Evolutionary conservation across 768 basidiomycete genomes (phyloP).

Genomic region (Trametes punicea): DNA sequence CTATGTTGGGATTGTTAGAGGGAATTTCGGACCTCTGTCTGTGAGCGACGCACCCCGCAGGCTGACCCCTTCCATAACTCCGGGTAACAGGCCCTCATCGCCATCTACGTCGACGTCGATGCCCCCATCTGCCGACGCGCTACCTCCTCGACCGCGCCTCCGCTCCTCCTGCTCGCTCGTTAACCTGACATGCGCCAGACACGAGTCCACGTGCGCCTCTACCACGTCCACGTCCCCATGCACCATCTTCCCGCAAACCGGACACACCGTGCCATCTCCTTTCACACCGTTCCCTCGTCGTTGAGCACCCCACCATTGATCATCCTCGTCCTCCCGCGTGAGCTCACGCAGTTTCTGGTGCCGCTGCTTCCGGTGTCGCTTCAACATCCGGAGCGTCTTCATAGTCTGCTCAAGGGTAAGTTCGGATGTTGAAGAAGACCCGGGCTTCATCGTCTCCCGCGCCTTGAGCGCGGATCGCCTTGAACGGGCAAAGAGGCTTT

Average conservation of each 20-base stretch:
- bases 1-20: constrained; percentile 31
- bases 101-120: constrained; percentile 44
- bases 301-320: constrained; percentile 20
- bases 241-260: constrained; percentile 58
- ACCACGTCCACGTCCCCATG: constrained; percentile 69
- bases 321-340: constrained; percentile 58
- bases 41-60: constrained; percentile 30
- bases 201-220: constrained; percentile 80
- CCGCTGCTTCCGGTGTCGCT: constrained; percentile 66
- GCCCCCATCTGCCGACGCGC: constrained; percentile 34
- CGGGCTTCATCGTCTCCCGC: constrained; percentile 31
- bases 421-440: constrained; percentile 16
- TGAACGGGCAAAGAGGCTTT: constrained; percentile 31
- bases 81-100: constrained; percentile 18
- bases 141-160: constrained; percentile 25
- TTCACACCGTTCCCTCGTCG: constrained; percentile 23
- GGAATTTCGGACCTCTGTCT: background rate
- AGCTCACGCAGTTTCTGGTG: constrained; percentile 66
- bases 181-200: constrained; percentile 53
- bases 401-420: constrained; percentile 33
- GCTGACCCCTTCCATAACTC: constrained; percentile 34
- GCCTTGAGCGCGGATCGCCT: constrained; percentile 47
- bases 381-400: constrained; percentile 60
- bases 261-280: constrained; percentile 55
- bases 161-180: constrained; percentile 42